phyloP scores from a whole-genome alignment of 441 rosid species.

The Cnidoscolus chayamansa region DNA sequence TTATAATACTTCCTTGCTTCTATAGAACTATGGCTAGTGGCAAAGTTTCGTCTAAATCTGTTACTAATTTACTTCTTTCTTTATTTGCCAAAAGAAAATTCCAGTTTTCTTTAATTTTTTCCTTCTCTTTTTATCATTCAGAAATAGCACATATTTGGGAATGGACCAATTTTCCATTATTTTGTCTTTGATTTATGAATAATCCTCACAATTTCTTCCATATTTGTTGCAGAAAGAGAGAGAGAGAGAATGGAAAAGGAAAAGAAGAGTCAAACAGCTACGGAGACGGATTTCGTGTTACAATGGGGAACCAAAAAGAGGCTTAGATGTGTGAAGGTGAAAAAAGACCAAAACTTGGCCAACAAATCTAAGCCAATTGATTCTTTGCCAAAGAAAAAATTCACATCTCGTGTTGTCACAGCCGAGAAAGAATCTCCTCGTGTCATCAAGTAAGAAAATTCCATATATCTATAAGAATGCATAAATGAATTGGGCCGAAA shows the following conservation, averaged over 20 bases:
- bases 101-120: neutral
- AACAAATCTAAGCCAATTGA: slow-evolving; percentile 41
- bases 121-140: neutral
- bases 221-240: slow-evolving; percentile 4
- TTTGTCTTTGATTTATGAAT: neutral
- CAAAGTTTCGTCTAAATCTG: neutral
- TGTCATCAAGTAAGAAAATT: slow-evolving; percentile 47
- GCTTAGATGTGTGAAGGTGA: slow-evolving; percentile 73
- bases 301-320: slow-evolving; percentile 91
- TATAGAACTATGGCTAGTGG: neutral
- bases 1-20: neutral
- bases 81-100: neutral
- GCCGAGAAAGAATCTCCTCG: slow-evolving; percentile 51
- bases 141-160: no score
- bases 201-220: neutral
- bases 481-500: neutral
- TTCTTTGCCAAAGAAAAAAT: slow-evolving; percentile 50
- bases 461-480: slow-evolving; percentile 7
- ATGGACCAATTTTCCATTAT: neutral
- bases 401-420: slow-evolving; percentile 39
- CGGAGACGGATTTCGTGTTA: slow-evolving; percentile 71
- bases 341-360: slow-evolving; percentile 48
- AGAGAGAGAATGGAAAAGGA: slow-evolving; percentile 53
- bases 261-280: slow-evolving; percentile 43
- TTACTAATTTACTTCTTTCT: neutral